phyloP scores from a whole-genome alignment of 495 filamentous ascomycete species.

The Aspergillus cavernicola region DNA sequence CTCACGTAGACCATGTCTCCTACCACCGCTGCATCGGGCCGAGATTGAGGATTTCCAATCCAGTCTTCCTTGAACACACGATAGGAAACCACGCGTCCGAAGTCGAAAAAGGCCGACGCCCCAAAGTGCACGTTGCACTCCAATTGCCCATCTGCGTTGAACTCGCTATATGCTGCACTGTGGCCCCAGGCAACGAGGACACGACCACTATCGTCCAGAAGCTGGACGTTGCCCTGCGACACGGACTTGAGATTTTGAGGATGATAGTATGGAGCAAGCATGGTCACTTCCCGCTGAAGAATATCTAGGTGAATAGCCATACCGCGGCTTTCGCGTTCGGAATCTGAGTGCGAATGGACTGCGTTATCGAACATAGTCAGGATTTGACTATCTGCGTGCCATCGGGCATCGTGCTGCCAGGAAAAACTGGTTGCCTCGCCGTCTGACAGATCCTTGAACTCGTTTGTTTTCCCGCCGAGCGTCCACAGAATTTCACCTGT shows the following conservation, averaged over 20 bases:
- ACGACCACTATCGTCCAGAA: conserved; percentile 48
- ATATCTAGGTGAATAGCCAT: conserved; percentile 31
- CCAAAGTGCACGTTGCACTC: conserved; percentile 43
- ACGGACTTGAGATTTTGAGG: conserved; percentile 37
- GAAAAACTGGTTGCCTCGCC: conserved; percentile 42
- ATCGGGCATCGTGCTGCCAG: conserved; percentile 54
- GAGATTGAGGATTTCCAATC: conserved; percentile 30
- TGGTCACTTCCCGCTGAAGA: conserved; percentile 14
- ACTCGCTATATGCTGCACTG: conserved; percentile 53
- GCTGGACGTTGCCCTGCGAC: conserved; percentile 57
- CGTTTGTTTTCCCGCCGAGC: conserved; percentile 41
- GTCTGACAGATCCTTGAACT: conserved; percentile 41
- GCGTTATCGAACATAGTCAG: conserved; percentile 53
- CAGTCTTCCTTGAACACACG: conserved; percentile 34
- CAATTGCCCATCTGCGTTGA: conserved; percentile 44
- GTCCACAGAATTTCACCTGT: conserved; percentile 41
- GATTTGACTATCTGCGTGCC: conserved; percentile 30
- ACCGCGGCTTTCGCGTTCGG: conserved; percentile 23
- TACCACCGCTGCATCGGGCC: conserved; percentile 24
- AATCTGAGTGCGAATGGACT: conserved; percentile 25
- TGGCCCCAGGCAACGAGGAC: conserved; percentile 58
- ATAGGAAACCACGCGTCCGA: conserved; percentile 37
- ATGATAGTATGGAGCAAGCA: conserved; percentile 27
- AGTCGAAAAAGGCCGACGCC: conserved; percentile 35
- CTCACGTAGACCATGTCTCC: conserved; percentile 33